Evolutionary conservation across 1,284 basidiomycete genomes (phyloP), one percentile per base, ranked within the genome.

Genomic region (Apiotrichum akiyoshidainum): DNA sequence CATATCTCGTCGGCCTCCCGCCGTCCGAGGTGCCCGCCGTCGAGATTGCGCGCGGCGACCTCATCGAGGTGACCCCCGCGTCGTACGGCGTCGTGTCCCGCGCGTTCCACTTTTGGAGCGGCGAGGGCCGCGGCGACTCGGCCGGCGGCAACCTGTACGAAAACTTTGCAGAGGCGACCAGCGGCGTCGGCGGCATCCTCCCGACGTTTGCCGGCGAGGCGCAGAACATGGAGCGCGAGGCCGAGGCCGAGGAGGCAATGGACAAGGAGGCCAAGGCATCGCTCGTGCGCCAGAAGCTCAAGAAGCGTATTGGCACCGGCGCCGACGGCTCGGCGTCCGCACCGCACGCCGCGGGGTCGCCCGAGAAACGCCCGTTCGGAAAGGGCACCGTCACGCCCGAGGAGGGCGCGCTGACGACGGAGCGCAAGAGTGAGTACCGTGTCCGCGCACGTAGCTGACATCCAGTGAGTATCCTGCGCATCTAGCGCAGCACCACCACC

Each of bases 1-100:
- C 90, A 0, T 93, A 92, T 75, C 85, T 93, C 61, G 92, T 96
- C 66, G 95, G 96, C 4, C 82, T 97, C 4, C 92, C 92, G n/a
- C 92, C 95, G 0, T 88, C 87, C 39, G 94, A 99, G 75, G 96
- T 99, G 44, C 96, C 95, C 0, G 91, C 90, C 1, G 94, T 99
- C 57, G 93, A 97, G 75, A 88, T 99, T 65, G 91, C 91, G 21
- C 84, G 91, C 19, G 92, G 92, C 0, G 92, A 95, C 72, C 79
- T 95, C 13, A 82, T 93, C 44, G 91, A 95, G 75, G 90, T 95
- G 51, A 87, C 90, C 0, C 92, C 92, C 0, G 89, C 91, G 1
- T 89, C 86, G 6, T 95, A 95, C 69, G 92, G 92, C 14, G 92
- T 94, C 55, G 86, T 90, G 64, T 87, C 86, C 59, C 86, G 90